phyloP scores from a whole-genome alignment of 805 yeast genomes.

The Grigorovia yakushimaensis region DNA sequence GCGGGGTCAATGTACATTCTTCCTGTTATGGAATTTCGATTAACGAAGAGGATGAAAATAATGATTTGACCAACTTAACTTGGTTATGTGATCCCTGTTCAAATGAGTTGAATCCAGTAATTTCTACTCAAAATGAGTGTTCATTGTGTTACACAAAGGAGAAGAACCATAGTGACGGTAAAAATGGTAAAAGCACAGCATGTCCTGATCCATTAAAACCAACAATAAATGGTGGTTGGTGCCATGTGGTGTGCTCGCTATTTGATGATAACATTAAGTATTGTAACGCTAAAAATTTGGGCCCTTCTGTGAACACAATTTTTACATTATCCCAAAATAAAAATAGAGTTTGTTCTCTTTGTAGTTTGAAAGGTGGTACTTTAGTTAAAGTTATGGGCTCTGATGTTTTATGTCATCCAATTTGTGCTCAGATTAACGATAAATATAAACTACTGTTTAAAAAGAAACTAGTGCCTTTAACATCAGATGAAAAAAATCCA shows the following conservation, averaged over 20 bases:
- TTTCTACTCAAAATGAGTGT: constrained; percentile 52
- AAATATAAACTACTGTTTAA: constrained; percentile 10
- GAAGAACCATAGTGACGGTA: constrained; percentile 36
- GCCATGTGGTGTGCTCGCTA: constrained; percentile 63
- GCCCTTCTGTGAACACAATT: constrained; percentile 38
- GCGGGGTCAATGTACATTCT: constrained; percentile 63
- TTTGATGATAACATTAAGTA: constrained; percentile 39
- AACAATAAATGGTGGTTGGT: constrained; percentile 64
- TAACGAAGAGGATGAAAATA: neutral
- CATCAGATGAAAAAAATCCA: neutral
- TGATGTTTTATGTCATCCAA: constrained; percentile 13
- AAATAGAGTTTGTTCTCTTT: constrained; percentile 34
- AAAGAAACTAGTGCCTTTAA: neutral
- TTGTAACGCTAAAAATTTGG: constrained; percentile 34
- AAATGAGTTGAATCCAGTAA: constrained; percentile 54
- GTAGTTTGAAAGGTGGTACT: constrained; percentile 42
- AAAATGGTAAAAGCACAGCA: constrained; percentile 32
- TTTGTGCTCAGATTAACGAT: constrained; percentile 19
- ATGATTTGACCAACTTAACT: constrained; percentile 9
- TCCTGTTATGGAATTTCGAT: constrained; percentile 51
- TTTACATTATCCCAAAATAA: constrained; percentile 25
- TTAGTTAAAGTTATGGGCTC: constrained; percentile 17
- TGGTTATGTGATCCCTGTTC: constrained; percentile 82
- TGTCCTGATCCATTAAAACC: constrained; percentile 61
- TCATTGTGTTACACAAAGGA: constrained; percentile 53